phyloP scores from a whole-genome alignment of 306 rosid species.

The Senna siamea region DNA sequence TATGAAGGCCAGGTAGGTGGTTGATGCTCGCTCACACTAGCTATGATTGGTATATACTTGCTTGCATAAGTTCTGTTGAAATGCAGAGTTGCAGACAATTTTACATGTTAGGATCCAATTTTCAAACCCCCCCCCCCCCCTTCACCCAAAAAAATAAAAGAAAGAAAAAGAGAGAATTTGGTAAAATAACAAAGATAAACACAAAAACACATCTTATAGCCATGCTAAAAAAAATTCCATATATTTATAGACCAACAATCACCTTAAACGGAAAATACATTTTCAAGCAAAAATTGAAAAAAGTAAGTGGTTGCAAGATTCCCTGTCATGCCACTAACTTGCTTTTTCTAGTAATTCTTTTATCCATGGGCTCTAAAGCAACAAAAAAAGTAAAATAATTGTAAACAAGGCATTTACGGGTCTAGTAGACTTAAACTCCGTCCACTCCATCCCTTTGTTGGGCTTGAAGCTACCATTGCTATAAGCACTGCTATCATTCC shows the following conservation, averaged over 20 bases:
- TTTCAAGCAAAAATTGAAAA: background rate
- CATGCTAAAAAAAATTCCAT: background rate
- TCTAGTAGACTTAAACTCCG: constrained; percentile 95
- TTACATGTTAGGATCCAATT: constrained; percentile 29
- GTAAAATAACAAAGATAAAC: constrained; percentile 30
- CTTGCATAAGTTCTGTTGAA: constrained; percentile 94
- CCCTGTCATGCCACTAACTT: background rate
- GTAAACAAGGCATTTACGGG: constrained; percentile 69
- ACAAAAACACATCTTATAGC: constrained; percentile 11
- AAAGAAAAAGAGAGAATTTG: constrained; percentile 5
- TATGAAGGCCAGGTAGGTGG: constrained; percentile 99
- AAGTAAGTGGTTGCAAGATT: background rate
- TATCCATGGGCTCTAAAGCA: constrained; percentile 24
- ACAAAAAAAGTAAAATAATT: constrained; percentile 28
- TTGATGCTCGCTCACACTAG: constrained; percentile 99
- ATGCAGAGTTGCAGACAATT: constrained; percentile 20
- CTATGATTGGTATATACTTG: constrained; percentile 99
- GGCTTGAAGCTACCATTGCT: constrained; percentile 97
- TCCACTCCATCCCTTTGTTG: constrained; percentile 99
- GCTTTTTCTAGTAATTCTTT: constrained; percentile 19
- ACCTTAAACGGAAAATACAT: constrained; percentile 24
- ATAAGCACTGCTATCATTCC: constrained; percentile 80
- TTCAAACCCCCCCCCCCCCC: background rate
- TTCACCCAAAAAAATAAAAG: background rate
- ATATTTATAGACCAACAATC: constrained; percentile 29